phyloP scores from a whole-genome alignment of 2,329 filamentous ascomycete genomes.

The Scedosporium aurantiacum region DNA sequence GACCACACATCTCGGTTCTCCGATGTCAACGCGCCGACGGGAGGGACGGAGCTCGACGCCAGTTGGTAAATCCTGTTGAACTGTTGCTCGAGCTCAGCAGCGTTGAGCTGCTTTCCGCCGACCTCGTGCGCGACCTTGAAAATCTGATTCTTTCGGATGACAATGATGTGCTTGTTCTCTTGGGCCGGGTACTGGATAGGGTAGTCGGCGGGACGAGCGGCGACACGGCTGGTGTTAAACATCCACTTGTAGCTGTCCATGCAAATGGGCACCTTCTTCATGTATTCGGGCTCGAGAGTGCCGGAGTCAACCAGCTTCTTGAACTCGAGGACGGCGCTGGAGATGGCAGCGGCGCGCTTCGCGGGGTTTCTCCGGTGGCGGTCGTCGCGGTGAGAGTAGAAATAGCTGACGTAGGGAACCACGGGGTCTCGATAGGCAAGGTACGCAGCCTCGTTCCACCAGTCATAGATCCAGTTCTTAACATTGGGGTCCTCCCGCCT shows the following conservation, averaged over 20 bases:
- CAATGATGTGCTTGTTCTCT: constrained; percentile 79
- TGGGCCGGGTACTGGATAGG: constrained; percentile 67
- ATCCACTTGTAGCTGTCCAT: constrained; percentile 99
- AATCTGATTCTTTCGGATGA: constrained; percentile 91
- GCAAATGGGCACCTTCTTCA: constrained; percentile 93
- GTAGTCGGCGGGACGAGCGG: constrained; percentile 70
- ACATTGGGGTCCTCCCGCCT: constrained; percentile 66
- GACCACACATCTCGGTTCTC: constrained; percentile 93
- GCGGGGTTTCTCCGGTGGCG: constrained; percentile 74
- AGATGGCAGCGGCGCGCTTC: constrained; percentile 85
- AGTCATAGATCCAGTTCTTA: constrained; percentile 94
- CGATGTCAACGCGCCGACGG: constrained; percentile 75
- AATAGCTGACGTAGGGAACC: constrained; percentile 97
- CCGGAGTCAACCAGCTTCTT: constrained; percentile 80
- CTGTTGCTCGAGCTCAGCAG: constrained; percentile 79
- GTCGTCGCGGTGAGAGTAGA: constrained; percentile 97
- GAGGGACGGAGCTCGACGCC: constrained; percentile 51
- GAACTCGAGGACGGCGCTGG: constrained; percentile 79
- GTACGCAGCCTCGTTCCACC: constrained; percentile 97
- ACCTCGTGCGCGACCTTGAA: constrained; percentile 83
- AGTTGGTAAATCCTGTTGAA: constrained; percentile 76
- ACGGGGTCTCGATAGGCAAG: constrained; percentile 89
- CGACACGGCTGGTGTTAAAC: constrained; percentile 89
- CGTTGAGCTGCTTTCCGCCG: constrained; percentile 75
- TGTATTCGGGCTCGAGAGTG: constrained; percentile 90